Conservation (phyloP, 108 stramenopile species). For the Skeletonema costatum region DNA sequence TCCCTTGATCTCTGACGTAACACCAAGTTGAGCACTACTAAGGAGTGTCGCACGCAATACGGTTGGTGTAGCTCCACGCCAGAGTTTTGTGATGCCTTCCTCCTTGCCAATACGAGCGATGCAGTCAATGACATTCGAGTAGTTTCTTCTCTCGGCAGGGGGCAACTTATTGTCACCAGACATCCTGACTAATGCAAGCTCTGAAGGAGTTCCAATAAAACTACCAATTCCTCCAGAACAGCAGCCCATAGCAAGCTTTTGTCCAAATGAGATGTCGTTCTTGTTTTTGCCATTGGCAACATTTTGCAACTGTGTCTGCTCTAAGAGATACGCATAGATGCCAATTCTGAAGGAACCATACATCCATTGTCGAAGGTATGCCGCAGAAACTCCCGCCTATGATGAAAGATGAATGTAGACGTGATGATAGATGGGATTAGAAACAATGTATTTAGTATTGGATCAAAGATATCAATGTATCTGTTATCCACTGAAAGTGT, state of each 20-base stretch:
- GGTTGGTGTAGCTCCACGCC: constrained; percentile 42
- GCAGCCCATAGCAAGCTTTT: constrained; percentile 39
- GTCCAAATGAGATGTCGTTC: constrained; percentile 32
- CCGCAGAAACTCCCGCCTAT: constrained; percentile 31
- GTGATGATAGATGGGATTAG: background rate
- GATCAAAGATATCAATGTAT: background rate
- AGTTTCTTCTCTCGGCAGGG: constrained; percentile 30
- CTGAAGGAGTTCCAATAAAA: constrained; percentile 44
- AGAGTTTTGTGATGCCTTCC: constrained; percentile 37
- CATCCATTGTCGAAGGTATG: constrained; percentile 46
- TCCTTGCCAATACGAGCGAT: constrained; percentile 42
- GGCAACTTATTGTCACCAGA: constrained; percentile 42
- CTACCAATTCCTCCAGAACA: constrained; percentile 32
- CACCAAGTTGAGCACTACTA: constrained; percentile 28
- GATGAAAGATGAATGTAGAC: background rate
- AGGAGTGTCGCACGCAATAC: constrained; percentile 35
- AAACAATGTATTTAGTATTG: background rate
- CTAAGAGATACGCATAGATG: constrained; percentile 34
- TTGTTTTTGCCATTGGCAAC: constrained; percentile 10
- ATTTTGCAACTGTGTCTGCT: constrained; percentile 36
- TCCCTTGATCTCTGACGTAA: constrained; percentile 36
- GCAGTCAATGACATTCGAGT: constrained; percentile 42
- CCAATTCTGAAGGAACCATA: constrained; percentile 38
- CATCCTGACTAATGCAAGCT: constrained; percentile 41
- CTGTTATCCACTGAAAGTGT: background rate